Conservation (phyloP, 441 rosid genomes). For the Populus hybrid region DNA sequence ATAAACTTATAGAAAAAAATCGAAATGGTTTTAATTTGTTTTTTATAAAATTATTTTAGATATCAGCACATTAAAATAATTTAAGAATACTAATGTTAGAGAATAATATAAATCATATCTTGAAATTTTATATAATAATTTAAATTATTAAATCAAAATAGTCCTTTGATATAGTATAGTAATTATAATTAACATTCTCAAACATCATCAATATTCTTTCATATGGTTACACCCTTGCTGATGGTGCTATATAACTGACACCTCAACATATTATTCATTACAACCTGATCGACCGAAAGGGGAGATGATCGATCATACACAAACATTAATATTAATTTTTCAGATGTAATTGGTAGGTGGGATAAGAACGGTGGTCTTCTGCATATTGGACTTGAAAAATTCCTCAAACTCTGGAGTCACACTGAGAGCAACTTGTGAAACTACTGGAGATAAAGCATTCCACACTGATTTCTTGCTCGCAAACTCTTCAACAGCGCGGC, state of each 20-base stretch:
- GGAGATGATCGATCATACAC: neutral
- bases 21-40: no score
- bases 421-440: constrained; percentile 21
- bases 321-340: no score
- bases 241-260: neutral
- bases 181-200: no score
- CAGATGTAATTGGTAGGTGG: constrained; percentile 7
- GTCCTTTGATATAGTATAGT: no score
- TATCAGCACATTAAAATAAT: no score
- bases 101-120: no score
- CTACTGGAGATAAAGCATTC: constrained; percentile 21
- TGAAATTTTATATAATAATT: no score
- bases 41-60: no score
- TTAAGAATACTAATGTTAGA: no score
- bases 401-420: constrained; percentile 14
- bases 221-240: neutral
- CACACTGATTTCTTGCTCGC: constrained; percentile 25
- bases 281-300: neutral
- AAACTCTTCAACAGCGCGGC: constrained; percentile 20
- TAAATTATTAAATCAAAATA: no score
- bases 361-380: constrained; percentile 9
- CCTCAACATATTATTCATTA: neutral
- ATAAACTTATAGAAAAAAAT: no score
- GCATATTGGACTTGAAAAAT: constrained; percentile 10
- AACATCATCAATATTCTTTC: no score